Base-by-base conservation (phyloP, 2,329 filamentous ascomycete genomes). In the Curvularia spicifera region DNA sequence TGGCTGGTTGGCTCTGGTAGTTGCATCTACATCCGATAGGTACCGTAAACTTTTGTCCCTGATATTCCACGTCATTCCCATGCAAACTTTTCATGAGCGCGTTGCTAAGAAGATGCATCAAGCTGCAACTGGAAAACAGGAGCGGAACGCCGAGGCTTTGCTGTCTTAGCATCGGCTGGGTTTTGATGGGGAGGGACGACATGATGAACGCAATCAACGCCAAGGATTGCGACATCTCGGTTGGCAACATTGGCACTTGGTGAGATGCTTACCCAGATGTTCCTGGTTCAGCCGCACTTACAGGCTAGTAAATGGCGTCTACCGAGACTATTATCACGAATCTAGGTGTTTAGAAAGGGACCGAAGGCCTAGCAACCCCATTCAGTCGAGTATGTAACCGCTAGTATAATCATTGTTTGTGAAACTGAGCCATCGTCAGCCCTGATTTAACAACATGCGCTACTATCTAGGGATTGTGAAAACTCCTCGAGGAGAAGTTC, bases 181-280 rank as follows among this genome's bases (percentile, higher is more conserved):
- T 15, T 48, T 33, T 45, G 43, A 48, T 22, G 29, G 5, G 31
- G 35, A 46, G 28, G 47, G 24, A 50, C 15, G 26, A 51, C 31
- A 20, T 28, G 29, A 54, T 20, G 51, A 55, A 50, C 56, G 56
- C 46, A 55, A 58, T 58, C 28, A 40, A 46, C 37, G 51, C 56
- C 56, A 58, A 58, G 56, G 8, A 58, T 58, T 58, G 56, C 56
- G 56, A 58, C 56, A 58, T 58, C 56, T 58, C 56, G 56, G 39
- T 45, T 50, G 51, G 51, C 51, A 51, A 33, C 40, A 54, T 55
- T 58, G 56, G 56, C 56, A 46, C 40, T 28, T 43, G 28, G 46
- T 31, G 15, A 20, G 24, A 56, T 48, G 55, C 50, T 43, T 57
- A 44, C 50, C 47, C 45, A 40, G 28, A 28, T 20, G 22, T 33